Percentiles rank a stretch among this genome's conserved stretches.
Evolutionary conservation across 352 stramenopile species (phyloP).

Genomic region (Saprolegnia diclina): DNA sequence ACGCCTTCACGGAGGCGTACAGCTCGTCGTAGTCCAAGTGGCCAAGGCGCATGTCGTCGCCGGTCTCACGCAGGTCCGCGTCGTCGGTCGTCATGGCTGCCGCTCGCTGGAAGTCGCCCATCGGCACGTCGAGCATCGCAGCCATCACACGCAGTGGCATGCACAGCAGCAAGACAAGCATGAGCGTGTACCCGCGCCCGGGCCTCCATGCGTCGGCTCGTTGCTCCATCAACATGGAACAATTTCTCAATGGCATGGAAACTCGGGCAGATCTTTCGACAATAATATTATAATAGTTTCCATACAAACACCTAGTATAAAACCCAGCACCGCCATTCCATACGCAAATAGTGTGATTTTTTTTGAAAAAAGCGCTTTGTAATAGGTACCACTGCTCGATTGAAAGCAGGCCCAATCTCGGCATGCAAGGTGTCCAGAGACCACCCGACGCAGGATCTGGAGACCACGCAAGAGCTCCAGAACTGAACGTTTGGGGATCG

Average conservation of each 20-base stretch:
- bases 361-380: no score
- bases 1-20: conserved; percentile 5
- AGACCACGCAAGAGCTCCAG: no score
- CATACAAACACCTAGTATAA: background rate
- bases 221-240: background rate
- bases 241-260: background rate
- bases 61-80: no score
- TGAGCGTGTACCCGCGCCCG: background rate
- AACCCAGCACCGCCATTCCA: background rate
- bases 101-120: background rate
- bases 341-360: background rate
- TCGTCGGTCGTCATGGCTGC: no score
- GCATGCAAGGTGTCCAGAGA: no score
- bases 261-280: background rate
- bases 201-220: background rate
- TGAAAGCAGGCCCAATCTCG: no score
- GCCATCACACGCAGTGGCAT: background rate
- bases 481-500: no score
- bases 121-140: background rate
- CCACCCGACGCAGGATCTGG: no score
- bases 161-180: background rate
- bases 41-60: background rate
- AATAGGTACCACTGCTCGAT: no score
- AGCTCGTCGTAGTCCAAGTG: conserved; percentile 2
- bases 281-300: background rate